phyloP scores from a whole-genome alignment of 352 stramenopile species.

The Pythium grandisporangium region DNA sequence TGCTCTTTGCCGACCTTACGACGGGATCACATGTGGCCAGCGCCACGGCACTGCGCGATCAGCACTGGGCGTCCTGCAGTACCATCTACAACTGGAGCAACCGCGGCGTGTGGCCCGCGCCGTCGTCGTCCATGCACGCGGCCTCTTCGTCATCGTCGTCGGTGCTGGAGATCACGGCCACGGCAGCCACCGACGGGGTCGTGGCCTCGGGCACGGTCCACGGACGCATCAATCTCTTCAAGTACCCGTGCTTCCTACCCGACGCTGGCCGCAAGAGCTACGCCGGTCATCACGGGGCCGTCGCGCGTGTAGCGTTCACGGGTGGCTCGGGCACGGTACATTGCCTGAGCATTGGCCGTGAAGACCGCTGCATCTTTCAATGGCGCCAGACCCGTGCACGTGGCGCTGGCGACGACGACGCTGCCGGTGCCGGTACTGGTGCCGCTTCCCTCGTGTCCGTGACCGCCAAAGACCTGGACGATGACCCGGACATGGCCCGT shows the following conservation, averaged over 20 bases:
- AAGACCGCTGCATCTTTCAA: conserved; percentile 59
- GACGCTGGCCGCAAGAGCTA: conserved; percentile 53
- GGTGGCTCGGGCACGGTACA: conserved; percentile 20
- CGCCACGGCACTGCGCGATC: conserved; percentile 53
- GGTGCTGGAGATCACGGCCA: conserved; percentile 32
- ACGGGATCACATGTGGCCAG: conserved; percentile 73
- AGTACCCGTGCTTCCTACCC: conserved; percentile 47
- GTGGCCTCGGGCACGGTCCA: conserved; percentile 41
- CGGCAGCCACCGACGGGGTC: conserved; percentile 19
- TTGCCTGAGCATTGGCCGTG: conserved; percentile 46
- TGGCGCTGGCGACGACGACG: conserved; percentile 1
- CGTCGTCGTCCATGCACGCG: too few species aligned
- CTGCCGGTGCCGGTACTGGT: conserved; percentile 1
- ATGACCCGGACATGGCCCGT: conserved; percentile 35
- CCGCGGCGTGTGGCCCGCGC: conserved; percentile 48
- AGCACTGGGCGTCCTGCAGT: conserved; percentile 58
- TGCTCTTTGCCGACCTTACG: conserved; percentile 82
- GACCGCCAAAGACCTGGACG: conserved; percentile 52
- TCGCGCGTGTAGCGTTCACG: conserved; percentile 40
- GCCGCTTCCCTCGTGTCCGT: conserved; percentile 13
- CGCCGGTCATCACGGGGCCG: conserved; percentile 34
- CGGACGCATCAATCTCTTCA: conserved; percentile 41
- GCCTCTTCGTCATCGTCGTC: conserved; percentile 10
- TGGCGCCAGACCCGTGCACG: conserved; percentile 37
- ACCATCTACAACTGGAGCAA: conserved; percentile 78